Percentiles rank a stretch among this genome's conserved stretches.
phyloP scores from a whole-genome alignment of 805 yeast genomes.

The baker's yeast (Saccharomyces cerevisiae) region DNA sequence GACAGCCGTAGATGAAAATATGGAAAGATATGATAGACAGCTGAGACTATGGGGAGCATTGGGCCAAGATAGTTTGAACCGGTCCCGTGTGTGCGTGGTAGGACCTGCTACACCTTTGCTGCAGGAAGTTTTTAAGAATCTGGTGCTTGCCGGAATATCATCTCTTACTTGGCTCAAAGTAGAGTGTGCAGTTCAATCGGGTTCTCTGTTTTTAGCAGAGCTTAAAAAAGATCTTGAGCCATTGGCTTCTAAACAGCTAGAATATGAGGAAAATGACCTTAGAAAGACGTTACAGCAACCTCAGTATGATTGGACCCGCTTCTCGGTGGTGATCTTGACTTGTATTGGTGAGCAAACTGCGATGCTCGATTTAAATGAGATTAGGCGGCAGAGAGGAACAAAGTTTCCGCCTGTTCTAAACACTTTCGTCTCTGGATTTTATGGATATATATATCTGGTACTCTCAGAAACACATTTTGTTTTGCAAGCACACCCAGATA shows the following conservation, averaged over 20 bases:
- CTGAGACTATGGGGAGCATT: conserved; percentile 73
- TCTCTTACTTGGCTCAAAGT: background rate
- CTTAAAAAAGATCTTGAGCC: background rate
- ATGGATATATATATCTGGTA: conserved; percentile 48
- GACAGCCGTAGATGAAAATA: background rate
- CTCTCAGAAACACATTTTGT: conserved; percentile 51
- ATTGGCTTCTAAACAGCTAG: background rate
- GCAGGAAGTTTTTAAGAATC: conserved; percentile 66
- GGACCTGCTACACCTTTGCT: conserved; percentile 51
- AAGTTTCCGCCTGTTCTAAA: conserved; percentile 36
- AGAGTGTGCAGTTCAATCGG: background rate
- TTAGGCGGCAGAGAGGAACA: background rate
- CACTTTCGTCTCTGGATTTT: conserved; percentile 41
- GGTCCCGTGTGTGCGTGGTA: conserved; percentile 52
- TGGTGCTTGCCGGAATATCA: conserved; percentile 60
- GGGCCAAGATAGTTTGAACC: conserved; percentile 60
- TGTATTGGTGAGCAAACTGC: background rate
- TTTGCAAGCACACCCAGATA: conserved; percentile 63
- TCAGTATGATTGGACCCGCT: background rate
- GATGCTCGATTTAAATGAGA: background rate
- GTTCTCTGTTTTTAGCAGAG: background rate
- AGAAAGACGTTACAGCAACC: background rate
- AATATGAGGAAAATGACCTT: background rate
- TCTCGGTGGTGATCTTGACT: background rate
- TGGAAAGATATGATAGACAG: conserved; percentile 73